These are phyloP conservation scores for Clavispora phyllophila DNA, from an alignment of 805 yeast genomes.

Conservation along the genomic window DNA sequence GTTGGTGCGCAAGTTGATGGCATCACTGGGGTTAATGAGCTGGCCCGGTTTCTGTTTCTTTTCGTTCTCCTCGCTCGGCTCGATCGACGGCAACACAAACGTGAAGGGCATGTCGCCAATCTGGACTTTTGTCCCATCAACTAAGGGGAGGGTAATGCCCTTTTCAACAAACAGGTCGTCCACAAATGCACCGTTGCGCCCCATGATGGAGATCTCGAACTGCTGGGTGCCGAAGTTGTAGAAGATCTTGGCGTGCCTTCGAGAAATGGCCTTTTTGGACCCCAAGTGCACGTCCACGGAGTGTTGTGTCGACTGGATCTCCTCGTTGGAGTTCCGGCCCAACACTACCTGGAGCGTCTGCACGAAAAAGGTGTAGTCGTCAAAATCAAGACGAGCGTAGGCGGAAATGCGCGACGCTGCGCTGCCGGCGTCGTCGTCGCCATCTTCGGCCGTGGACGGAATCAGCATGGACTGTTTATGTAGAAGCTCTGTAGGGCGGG, in stretches of 20 bases:
- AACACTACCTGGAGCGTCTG: conserved; percentile 91
- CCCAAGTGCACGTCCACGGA: conserved; percentile 91
- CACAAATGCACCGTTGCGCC: conserved; percentile 95
- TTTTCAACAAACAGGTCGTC: conserved; percentile 85
- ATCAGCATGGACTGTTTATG: neutral
- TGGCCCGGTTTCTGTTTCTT: conserved; percentile 21
- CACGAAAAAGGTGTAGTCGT: conserved; percentile 87
- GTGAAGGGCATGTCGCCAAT: conserved; percentile 89
- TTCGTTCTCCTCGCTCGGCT: conserved; percentile 28
- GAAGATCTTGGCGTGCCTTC: conserved; percentile 92
- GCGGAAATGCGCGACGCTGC: conserved; percentile 41
- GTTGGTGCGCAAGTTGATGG: conserved; percentile 50
- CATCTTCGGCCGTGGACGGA: neutral
- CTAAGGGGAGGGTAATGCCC: conserved; percentile 85
- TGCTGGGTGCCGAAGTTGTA: conserved; percentile 95
- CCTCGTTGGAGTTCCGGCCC: conserved; percentile 70
- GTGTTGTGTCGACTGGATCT: conserved; percentile 55
- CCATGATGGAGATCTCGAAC: conserved; percentile 86
- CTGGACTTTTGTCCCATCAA: conserved; percentile 79
- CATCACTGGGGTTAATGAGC: conserved; percentile 57
- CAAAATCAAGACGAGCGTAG: conserved; percentile 82
- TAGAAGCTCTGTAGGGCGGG: neutral
- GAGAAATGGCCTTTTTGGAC: conserved; percentile 84
- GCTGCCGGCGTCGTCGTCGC: conserved; percentile 4
- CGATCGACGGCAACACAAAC: conserved; percentile 76